Base-by-base conservation (phyloP, 495 filamentous ascomycete genomes). In the Jackrogersella minutella region DNA sequence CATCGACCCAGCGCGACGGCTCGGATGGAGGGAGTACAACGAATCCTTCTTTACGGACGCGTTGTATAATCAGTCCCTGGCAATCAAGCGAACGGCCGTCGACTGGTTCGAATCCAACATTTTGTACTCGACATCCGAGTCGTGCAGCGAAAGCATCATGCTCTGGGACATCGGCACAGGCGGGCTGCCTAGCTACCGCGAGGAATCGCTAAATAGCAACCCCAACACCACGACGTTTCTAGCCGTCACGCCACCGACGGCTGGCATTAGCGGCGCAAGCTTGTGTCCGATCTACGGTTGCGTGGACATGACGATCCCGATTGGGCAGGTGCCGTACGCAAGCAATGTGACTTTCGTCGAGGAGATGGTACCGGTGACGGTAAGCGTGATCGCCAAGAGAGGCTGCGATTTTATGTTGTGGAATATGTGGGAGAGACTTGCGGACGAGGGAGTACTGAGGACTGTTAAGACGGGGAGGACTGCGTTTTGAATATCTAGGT, bases 371-470 rank as follows among this genome's bases (percentile, higher is more conserved):
- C 80, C 79, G 7, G 75, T 82, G 13, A 79, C 71, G 8, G 73
- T 82, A 7, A 77, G 74, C 34, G 62, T 80, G 58, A 69, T 79
- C 6, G 79, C 75, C 6, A 73, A 59, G 34, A 36, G 70, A 3
- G 80, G 78, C 0, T 82, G 80, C 47, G 79, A 82, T 44, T 77
- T 78, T 34, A 73, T 82, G 71, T 39, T 82, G 13, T 79, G 75
- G 62, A 75, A 81, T 55, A 71, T 81, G 72, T 74, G 79, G 47
- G 78, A 82, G 69, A 73, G 66, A 58, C 58, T 81, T 26, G 78
- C 79, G n/a, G 71, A 81, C 51, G 75, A 69, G 44, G 78, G 76
- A 0, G 72, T 81, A 14, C 31, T 73, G 56, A 57, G 75, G 64
- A 71, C 68, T 5, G 68, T 79, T 4, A 78, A 77, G 52, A 78